Percentiles rank a stretch among this genome's conserved stretches.
Evolutionary conservation across 345 rosid species (phyloP).

Genomic region (Durio zibethinus): DNA sequence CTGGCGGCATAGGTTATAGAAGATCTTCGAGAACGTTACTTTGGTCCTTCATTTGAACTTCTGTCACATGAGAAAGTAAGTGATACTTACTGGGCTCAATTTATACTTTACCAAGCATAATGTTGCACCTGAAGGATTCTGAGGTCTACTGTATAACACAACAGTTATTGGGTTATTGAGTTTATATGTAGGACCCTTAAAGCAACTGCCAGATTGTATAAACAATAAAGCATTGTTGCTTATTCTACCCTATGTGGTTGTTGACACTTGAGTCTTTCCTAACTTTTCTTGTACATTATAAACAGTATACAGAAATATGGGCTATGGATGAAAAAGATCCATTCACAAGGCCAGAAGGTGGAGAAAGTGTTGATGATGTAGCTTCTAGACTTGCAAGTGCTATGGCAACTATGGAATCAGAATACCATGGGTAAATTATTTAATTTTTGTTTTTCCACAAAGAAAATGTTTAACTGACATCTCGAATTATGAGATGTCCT

Average conservation of each 20-base stretch:
- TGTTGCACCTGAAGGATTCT: not conserved
- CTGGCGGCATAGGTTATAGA: constrained; percentile 50
- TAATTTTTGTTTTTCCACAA: not conserved
- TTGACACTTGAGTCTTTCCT: not conserved
- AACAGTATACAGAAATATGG: constrained; percentile 78
- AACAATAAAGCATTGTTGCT: too few relatives aligned
- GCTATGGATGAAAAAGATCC: constrained; percentile 83
- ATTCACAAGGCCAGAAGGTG: constrained; percentile 59
- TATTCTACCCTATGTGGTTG: not conserved
- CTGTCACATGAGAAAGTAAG: constrained; percentile 78
- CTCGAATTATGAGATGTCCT: not conserved
- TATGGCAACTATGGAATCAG: constrained; percentile 53
- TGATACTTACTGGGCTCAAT: not conserved
- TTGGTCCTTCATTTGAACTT: constrained; percentile 85
- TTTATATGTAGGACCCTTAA: not conserved
- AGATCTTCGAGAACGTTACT: constrained; percentile 85
- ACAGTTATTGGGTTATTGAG: not conserved
- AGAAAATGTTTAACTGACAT: not conserved
- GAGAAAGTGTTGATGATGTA: constrained; percentile 87
- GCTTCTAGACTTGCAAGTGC: constrained; percentile 67
- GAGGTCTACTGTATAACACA: not conserved
- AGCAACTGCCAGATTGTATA: not conserved
- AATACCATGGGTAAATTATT: constrained; percentile 58
- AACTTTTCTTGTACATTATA: constrained; percentile 3
- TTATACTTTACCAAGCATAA: not conserved